These are phyloP conservation scores for Fusarium sublunatum DNA, from an alignment of 2,329 filamentous ascomycete genomes.

Conservation along the genomic window DNA sequence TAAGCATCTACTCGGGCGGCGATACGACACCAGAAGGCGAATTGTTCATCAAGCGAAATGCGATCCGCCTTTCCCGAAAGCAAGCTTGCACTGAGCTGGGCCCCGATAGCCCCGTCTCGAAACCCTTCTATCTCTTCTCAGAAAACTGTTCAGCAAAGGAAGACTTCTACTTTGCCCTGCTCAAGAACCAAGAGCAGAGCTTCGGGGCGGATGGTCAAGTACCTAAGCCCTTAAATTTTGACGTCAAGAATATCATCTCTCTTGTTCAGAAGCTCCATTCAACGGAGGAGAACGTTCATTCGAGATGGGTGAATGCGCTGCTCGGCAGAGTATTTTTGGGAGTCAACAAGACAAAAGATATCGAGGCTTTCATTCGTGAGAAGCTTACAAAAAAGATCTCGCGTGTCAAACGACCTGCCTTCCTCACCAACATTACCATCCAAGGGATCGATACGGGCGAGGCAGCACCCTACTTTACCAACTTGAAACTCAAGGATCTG, in stretches of 20 bases:
- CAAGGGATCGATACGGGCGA: slow-evolving; percentile 88
- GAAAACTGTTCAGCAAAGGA: slow-evolving; percentile 97
- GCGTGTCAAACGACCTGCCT: slow-evolving; percentile 89
- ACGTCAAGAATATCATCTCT: slow-evolving; percentile 86
- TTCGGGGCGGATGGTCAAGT: slow-evolving; percentile 64
- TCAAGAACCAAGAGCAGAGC: slow-evolving; percentile 83
- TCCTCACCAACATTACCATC: slow-evolving; percentile 86
- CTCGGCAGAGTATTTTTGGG: slow-evolving; percentile 89
- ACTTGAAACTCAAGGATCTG: slow-evolving; percentile 86
- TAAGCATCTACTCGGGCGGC: slow-evolving; percentile 86
- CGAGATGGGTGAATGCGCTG: slow-evolving; percentile 92
- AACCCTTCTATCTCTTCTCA: slow-evolving; percentile 93
- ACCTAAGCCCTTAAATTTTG: slow-evolving; percentile 79
- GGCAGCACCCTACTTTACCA: slow-evolving; percentile 87
- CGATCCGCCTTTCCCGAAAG: slow-evolving; percentile 81
- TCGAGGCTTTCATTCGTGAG: slow-evolving; percentile 81
- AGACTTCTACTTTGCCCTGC: slow-evolving; percentile 94
- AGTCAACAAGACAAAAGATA: slow-evolving; percentile 83
- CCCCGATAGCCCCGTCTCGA: slow-evolving; percentile 70
- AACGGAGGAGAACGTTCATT: slow-evolving; percentile 89
- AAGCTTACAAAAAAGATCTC: slow-evolving; percentile 98
- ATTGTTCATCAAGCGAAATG: slow-evolving; percentile 94
- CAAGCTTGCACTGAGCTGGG: slow-evolving; percentile 63
- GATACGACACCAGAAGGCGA: slow-evolving; percentile 87
- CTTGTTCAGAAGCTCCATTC: slow-evolving; percentile 92